Evolutionary conservation across 2,329 filamentous ascomycete genomes (phyloP).

Genomic region (Calonectria montana): DNA sequence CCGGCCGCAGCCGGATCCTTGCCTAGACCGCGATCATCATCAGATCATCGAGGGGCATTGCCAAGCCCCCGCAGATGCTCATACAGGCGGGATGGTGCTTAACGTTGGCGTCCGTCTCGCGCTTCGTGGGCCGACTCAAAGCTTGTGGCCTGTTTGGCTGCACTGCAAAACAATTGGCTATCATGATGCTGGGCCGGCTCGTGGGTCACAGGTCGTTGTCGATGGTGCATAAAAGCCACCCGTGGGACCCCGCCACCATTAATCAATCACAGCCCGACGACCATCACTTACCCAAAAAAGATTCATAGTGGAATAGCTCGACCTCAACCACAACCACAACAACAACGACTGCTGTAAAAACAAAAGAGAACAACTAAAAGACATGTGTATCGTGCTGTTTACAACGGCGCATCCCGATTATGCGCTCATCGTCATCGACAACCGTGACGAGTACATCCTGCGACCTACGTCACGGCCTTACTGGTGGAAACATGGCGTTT

Average conservation of each 20-base stretch:
- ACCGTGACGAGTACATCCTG: slow-evolving; percentile 79
- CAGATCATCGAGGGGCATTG: slow-evolving; percentile 36
- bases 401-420: slow-evolving; percentile 82
- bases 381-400: slow-evolving; percentile 82
- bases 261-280: slow-evolving; percentile 26
- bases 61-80: slow-evolving; percentile 33
- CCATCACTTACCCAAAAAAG: slow-evolving; percentile 15
- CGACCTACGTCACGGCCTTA: slow-evolving; percentile 72
- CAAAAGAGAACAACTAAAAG: slow-evolving; percentile 8
- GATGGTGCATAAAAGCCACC: slow-evolving; percentile 18
- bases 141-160: slow-evolving; percentile 25
- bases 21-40: slow-evolving; percentile 21
- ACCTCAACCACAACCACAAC: slow-evolving; percentile 12
- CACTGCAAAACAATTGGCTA: background rate
- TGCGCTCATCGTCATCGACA: slow-evolving; percentile 80
- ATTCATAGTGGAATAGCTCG: slow-evolving; percentile 23
- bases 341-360: slow-evolving; percentile 15
- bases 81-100: background rate
- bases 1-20: slow-evolving; percentile 34
- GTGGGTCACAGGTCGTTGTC: slow-evolving; percentile 12
- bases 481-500: slow-evolving; percentile 67
- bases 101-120: background rate
- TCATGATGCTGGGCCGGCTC: background rate
- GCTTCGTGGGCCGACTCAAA: slow-evolving; percentile 22
- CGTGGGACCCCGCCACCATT: slow-evolving; percentile 31